These are phyloP conservation scores for Phytophthora chlamydospora DNA, from an alignment of 352 stramenopile genomes.

Conservation along the genomic window DNA sequence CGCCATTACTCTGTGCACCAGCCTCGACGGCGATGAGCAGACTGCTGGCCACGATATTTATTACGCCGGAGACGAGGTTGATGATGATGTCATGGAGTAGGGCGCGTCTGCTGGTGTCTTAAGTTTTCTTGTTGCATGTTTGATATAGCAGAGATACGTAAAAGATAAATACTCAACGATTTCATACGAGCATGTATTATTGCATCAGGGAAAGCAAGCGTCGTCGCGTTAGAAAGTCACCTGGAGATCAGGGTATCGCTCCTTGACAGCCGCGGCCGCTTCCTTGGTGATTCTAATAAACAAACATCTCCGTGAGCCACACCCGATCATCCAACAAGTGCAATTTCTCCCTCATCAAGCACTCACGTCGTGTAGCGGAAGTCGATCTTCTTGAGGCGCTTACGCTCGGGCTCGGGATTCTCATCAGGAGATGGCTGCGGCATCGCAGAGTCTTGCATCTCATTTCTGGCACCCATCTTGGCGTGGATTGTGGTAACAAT, in stretches of 20 bases:
- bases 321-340: not conserved
- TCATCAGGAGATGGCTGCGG: constrained; percentile 33
- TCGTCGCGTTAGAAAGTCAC: constrained; percentile 37
- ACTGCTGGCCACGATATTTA: constrained; percentile 68
- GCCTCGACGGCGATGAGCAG: constrained; percentile 82
- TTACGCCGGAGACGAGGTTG: constrained; percentile 64
- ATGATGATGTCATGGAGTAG: constrained; percentile 67
- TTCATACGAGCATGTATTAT: constrained; percentile 14
- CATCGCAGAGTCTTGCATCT: constrained; percentile 32
- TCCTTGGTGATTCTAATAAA: constrained; percentile 81
- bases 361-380: constrained; percentile 90
- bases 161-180: constrained; percentile 5
- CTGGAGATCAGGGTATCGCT: constrained; percentile 62
- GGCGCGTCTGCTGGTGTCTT: not conserved
- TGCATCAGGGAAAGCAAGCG: not conserved
- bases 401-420: constrained; percentile 71
- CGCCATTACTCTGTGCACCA: constrained; percentile 84
- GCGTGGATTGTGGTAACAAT: constrained; percentile 79
- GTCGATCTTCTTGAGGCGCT: constrained; percentile 90
- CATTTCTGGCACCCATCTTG: constrained; percentile 72
- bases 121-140: constrained; percentile 15
- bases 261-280: constrained; percentile 67
- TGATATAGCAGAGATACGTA: not conserved
- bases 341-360: not conserved
- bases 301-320: constrained; percentile 5